Evolutionary conservation across 768 basidiomycete genomes (phyloP).

Genomic region (Boletus eberwhitei): DNA sequence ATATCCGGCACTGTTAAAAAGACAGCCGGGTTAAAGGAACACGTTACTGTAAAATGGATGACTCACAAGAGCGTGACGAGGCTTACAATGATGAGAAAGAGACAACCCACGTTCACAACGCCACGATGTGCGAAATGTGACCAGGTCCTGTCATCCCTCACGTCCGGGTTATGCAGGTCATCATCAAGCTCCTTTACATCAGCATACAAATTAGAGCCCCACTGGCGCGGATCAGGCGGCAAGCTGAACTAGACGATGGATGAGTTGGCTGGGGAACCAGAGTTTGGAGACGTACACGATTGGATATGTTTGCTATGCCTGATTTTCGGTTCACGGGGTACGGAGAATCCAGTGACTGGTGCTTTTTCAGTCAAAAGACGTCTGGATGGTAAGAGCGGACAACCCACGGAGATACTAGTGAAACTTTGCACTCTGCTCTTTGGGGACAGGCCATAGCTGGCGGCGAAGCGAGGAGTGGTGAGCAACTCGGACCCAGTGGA

Average conservation of each 20-base stretch:
- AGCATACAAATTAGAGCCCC: slow-evolving; percentile 59
- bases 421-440: slow-evolving; percentile 26
- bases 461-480: neutral
- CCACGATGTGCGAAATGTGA: slow-evolving; percentile 57
- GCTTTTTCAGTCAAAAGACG: neutral
- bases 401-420: slow-evolving; percentile 23
- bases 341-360: slow-evolving; percentile 28
- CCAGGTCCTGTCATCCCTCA: slow-evolving; percentile 30
- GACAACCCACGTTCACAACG: slow-evolving; percentile 68
- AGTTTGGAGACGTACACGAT: slow-evolving; percentile 35
- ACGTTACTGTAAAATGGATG: neutral
- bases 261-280: neutral
- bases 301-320: slow-evolving; percentile 35
- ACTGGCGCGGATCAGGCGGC: slow-evolving; percentile 59
- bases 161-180: slow-evolving; percentile 65
- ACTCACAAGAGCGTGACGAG: slow-evolving; percentile 61
- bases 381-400: neutral
- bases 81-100: slow-evolving; percentile 48
- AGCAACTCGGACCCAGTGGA: slow-evolving; percentile 15
- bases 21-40: neutral
- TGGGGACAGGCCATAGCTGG: slow-evolving; percentile 10
- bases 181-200: slow-evolving; percentile 65
- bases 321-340: slow-evolving; percentile 45
- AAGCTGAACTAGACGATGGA: slow-evolving; percentile 52
- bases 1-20: slow-evolving; percentile 39